Evolutionary conservation across 495 filamentous ascomycete genomes (phyloP), one percentile per base, ranked within the genome.

Genomic region (Trichoderma reesei): DNA sequence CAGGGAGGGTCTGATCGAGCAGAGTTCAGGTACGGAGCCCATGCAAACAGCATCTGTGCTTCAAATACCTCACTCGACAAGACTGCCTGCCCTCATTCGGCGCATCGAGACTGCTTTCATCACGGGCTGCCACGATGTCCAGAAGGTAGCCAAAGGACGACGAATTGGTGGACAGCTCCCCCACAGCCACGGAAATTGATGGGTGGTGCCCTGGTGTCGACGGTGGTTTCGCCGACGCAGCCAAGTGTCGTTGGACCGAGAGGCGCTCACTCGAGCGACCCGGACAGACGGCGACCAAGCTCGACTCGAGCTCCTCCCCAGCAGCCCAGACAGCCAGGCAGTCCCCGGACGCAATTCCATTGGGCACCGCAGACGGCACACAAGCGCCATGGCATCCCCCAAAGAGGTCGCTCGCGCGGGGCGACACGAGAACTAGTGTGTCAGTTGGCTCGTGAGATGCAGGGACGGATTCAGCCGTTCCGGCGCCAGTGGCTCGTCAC

Each of bases 391-490:
- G 31, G 31, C 10, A 33, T 18, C 46, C 20, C 20, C 26, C n/a
- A 54, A 31, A 56, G 5, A 5, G 5, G 42, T 46, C 16, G 42
- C 42, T 46, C 42, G 42, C 42, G 42, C 42, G 42, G 42, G 51
- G 51, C 51, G 51, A 56, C 51, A 16, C 51, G 51, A 56, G 5
- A 56, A 20, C 34, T 33, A 14, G 5, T 46, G 44, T 56, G 51
- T 34, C 20, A 31, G 46, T 54, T 54, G n/a, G 20, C 46, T 26
- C 26, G 26, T 39, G 38, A 11, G 38, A 39, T 56, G 51, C 31
- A 31, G 31, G 51, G 51, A 56, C 51, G 51, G 51, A 56, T 56
- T 56, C 51, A 56, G 51, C 51, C 51, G 51, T n/a, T 34, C 26
- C 51, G 51, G 51, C 51, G 51, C 51, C 51, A 34, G 7, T 56